A percentile compares a stretch with the other conserved stretches of the same genome.
These are phyloP conservation scores for Botrytis medusae DNA, from an alignment of 2,329 filamentous ascomycete species.

Conservation along the genomic window DNA sequence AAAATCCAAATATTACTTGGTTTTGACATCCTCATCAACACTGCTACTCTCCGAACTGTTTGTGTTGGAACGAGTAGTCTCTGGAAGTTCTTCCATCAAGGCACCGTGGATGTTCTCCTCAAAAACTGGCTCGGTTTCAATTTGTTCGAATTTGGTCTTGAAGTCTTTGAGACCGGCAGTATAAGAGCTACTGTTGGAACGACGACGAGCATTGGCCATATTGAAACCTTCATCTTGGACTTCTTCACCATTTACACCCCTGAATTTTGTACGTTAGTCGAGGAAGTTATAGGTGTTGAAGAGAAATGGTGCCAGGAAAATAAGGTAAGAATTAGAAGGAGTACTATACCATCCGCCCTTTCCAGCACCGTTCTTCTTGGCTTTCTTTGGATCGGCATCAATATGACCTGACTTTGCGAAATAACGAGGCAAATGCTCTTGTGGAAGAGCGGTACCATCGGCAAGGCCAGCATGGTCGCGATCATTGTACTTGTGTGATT, in stretches of 20 bases:
- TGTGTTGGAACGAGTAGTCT: slow-evolving; percentile 37
- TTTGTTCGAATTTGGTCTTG: slow-evolving; percentile 95
- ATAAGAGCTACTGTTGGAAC: slow-evolving; percentile 83
- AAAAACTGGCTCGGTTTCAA: slow-evolving; percentile 87
- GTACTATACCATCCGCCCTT: slow-evolving; percentile 85
- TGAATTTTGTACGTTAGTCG: slow-evolving; percentile 43
- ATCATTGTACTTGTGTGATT: slow-evolving; percentile 93
- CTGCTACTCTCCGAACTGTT: slow-evolving; percentile 38
- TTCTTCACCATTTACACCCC: slow-evolving; percentile 83
- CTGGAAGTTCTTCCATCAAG: slow-evolving; percentile 29
- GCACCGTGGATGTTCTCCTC: slow-evolving; percentile 81
- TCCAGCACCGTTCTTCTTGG: slow-evolving; percentile 93
- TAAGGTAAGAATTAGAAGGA: neutral
- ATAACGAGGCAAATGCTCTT: slow-evolving; percentile 80
- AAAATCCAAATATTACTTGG: slow-evolving; percentile 42
- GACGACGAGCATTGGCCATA: slow-evolving; percentile 81
- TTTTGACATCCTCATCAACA: slow-evolving; percentile 43
- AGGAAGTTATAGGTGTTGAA: slow-evolving; percentile 14
- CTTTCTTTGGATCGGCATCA: slow-evolving; percentile 84
- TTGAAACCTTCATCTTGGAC: slow-evolving; percentile 81
- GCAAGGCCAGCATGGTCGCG: slow-evolving; percentile 79
- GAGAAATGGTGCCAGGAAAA: slow-evolving; percentile 7
- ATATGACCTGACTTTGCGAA: slow-evolving; percentile 85
- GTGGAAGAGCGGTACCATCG: slow-evolving; percentile 67
- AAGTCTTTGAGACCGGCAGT: slow-evolving; percentile 71